Evolutionary conservation across 805 yeast genomes (phyloP).

Genomic region (Saturnispora besseyi): DNA sequence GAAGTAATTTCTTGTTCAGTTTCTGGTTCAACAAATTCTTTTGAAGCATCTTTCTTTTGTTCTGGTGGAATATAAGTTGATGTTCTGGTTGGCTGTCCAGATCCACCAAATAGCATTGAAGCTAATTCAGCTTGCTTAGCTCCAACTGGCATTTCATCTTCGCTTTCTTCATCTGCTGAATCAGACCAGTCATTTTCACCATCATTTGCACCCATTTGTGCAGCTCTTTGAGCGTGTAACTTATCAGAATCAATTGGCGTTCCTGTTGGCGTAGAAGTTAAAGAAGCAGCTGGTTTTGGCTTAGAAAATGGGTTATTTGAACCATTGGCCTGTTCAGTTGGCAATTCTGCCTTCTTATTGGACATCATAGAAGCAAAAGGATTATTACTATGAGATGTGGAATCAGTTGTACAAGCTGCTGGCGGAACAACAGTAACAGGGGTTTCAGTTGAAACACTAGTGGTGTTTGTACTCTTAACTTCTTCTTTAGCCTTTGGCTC

Average conservation of each 20-base stretch:
- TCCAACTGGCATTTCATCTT: conserved; percentile 39
- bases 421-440: conserved; percentile 11
- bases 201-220: conserved; percentile 50
- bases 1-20: neutral
- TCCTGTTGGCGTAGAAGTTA: conserved; percentile 15
- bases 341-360: conserved; percentile 7
- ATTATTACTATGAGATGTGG: conserved; percentile 11
- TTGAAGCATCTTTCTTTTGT: neutral
- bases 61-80: conserved; percentile 13
- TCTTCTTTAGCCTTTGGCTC: conserved; percentile 10
- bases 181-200: conserved; percentile 36
- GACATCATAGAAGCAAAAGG: conserved; percentile 14
- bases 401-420: neutral
- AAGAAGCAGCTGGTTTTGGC: conserved; percentile 25
- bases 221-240: conserved; percentile 61
- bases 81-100: conserved; percentile 19
- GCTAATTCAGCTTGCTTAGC: conserved; percentile 52
- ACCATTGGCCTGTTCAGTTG: conserved; percentile 1
- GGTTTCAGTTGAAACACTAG: conserved; percentile 5
- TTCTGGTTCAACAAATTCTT: neutral
- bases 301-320: conserved; percentile 55
- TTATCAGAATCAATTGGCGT: conserved; percentile 41
- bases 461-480: neutral
- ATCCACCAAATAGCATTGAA: conserved; percentile 44
- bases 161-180: conserved; percentile 32